Conservation (phyloP, 2,329 filamentous ascomycete species). For the Amauroascus verrucosus region DNA sequence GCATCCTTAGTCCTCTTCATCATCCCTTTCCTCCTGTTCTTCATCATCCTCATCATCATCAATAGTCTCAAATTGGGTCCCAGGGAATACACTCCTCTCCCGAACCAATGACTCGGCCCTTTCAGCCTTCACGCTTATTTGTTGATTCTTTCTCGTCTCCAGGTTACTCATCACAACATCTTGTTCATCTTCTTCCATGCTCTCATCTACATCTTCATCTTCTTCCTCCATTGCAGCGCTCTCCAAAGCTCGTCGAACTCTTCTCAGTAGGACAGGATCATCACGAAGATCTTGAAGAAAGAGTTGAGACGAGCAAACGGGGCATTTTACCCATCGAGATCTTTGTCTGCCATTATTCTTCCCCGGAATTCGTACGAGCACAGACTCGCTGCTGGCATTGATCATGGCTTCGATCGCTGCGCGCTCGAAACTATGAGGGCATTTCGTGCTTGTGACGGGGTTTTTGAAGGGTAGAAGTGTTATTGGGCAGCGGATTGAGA, state of each 20-base stretch:
- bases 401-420: slow-evolving; percentile 40
- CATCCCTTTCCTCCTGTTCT: slow-evolving; percentile 16
- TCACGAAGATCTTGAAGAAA: slow-evolving; percentile 30
- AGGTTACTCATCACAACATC: slow-evolving; percentile 18
- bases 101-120: slow-evolving; percentile 2
- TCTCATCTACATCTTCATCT: slow-evolving; percentile 19
- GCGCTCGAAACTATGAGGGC: slow-evolving; percentile 42
- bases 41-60: slow-evolving; percentile 16
- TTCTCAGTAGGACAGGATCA: slow-evolving; percentile 33
- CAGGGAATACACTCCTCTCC: slow-evolving; percentile 8
- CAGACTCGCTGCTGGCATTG: slow-evolving; percentile 22
- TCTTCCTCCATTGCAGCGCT: slow-evolving; percentile 12
- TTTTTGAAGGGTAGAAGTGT: slow-evolving; percentile 38
- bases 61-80: slow-evolving; percentile 11
- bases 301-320: slow-evolving; percentile 33
- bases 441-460: slow-evolving; percentile 41
- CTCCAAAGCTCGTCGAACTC: slow-evolving; percentile 22
- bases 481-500: slow-evolving; percentile 40
- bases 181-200: slow-evolving; percentile 25
- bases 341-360: slow-evolving; percentile 18
- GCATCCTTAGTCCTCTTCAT: background rate
- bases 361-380: slow-evolving; percentile 15
- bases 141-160: background rate
- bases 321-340: slow-evolving; percentile 29
- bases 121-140: slow-evolving; percentile 9